Percentiles rank a stretch among this genome's conserved stretches.
Conservation (phyloP, 2,329 filamentous ascomycete species). For the Chalaropsis ovoidea region DNA sequence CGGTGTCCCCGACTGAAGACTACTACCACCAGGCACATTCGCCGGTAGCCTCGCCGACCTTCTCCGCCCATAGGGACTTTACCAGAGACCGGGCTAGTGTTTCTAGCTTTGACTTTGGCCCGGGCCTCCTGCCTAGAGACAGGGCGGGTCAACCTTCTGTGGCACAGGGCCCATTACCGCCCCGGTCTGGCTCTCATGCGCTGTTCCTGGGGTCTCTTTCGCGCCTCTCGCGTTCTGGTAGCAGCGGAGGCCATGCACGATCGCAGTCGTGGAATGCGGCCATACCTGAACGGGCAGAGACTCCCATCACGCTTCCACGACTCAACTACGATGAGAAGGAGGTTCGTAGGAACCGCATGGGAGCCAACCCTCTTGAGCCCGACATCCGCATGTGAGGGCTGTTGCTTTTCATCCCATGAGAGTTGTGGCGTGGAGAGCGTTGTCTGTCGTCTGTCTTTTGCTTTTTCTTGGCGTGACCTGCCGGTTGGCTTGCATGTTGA, state of each 20-base stretch:
- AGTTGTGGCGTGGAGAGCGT: background rate
- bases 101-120: slow-evolving; percentile 23
- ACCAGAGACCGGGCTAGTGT: slow-evolving; percentile 21
- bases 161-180: background rate
- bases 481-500: background rate
- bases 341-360: slow-evolving; percentile 7
- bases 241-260: slow-evolving; percentile 14
- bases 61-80: slow-evolving; percentile 11
- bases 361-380: slow-evolving; percentile 19
- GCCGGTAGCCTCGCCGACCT: slow-evolving; percentile 19
- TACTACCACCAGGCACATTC: slow-evolving; percentile 20
- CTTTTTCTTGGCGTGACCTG: background rate
- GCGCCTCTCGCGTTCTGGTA: slow-evolving; percentile 1
- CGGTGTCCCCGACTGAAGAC: slow-evolving; percentile 22
- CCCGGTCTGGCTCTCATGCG: background rate
- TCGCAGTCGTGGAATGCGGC: slow-evolving; percentile 24
- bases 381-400: slow-evolving; percentile 16
- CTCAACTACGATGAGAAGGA: slow-evolving; percentile 18
- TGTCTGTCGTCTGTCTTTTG: background rate
- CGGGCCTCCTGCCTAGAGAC: slow-evolving; percentile 2
- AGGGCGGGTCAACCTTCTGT: background rate
- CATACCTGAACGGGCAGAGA: slow-evolving; percentile 1
- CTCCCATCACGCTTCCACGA: slow-evolving; percentile 15
- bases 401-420: background rate
- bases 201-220: slow-evolving; percentile 12